phyloP scores from a whole-genome alignment of 805 yeast genomes.

The Priceomyces medius region DNA sequence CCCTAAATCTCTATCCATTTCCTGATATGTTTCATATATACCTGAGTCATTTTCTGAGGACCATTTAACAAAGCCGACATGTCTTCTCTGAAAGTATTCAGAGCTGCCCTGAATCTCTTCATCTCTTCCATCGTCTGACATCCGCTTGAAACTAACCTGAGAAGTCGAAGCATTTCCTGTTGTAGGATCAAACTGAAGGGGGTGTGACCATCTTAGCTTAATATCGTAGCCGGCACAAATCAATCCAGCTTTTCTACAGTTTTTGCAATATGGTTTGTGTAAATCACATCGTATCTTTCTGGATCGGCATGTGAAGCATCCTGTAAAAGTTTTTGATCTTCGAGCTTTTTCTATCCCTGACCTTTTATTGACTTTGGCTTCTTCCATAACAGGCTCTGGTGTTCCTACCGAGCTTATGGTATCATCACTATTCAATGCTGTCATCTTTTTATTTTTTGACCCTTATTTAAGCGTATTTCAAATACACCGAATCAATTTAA shows the following conservation, averaged over 20 bases:
- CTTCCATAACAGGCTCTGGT: not conserved
- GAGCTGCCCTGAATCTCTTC: slow-evolving; percentile 11
- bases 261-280: slow-evolving; percentile 63
- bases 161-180: slow-evolving; percentile 27
- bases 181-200: slow-evolving; percentile 34
- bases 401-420: not conserved
- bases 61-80: slow-evolving; percentile 73
- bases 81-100: slow-evolving; percentile 65
- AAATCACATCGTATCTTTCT: slow-evolving; percentile 82
- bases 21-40: slow-evolving; percentile 71
- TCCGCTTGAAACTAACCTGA: slow-evolving; percentile 29
- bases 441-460: too few species aligned
- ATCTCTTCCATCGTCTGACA: slow-evolving; percentile 16
- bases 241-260: slow-evolving; percentile 66
- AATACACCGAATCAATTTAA: too few species aligned
- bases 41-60: slow-evolving; percentile 46
- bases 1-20: slow-evolving; percentile 71
- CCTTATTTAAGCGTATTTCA: too few species aligned
- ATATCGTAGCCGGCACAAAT: slow-evolving; percentile 82
- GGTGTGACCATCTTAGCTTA: slow-evolving; percentile 74
- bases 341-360: slow-evolving; percentile 10
- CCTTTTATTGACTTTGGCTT: not conserved
- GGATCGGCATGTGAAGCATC: slow-evolving; percentile 84
- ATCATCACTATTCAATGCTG: not conserved
- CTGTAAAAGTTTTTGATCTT: slow-evolving; percentile 69